Evolutionary conservation across 169 alveolate species (phyloP).

Genomic region (Perkinsus chesapeaki): DNA sequence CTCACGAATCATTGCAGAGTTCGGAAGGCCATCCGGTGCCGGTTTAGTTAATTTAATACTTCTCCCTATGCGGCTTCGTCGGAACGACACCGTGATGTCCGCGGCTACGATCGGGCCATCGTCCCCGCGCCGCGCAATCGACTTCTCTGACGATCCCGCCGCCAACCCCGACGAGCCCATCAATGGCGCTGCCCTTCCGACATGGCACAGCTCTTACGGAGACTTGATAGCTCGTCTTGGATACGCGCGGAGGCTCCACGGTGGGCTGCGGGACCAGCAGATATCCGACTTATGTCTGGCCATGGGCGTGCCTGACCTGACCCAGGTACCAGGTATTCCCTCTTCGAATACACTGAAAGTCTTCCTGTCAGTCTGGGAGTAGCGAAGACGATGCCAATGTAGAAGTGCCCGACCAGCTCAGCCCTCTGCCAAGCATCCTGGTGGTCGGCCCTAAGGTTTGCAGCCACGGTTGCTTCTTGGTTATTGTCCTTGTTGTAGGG

Average conservation of each 20-base stretch:
- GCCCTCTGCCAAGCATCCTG: background rate
- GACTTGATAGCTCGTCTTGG: background rate
- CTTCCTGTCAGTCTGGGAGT: background rate
- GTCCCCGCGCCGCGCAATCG: background rate
- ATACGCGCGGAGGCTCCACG: background rate
- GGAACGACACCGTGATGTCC: background rate
- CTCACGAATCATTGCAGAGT: too few species aligned
- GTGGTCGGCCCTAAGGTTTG: background rate
- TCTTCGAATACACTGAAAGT: too few species aligned
- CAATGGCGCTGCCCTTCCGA: background rate
- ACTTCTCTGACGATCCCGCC: background rate
- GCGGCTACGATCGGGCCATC: background rate
- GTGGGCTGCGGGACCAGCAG: background rate
- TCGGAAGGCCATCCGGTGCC: too few species aligned
- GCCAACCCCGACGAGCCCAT: background rate
- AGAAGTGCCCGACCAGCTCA: background rate
- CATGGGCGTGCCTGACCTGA: background rate
- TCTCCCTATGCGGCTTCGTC: background rate
- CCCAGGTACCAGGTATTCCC: too few species aligned
- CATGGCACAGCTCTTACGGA: background rate
- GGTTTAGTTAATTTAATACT: too few species aligned
- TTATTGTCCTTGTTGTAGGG: background rate
- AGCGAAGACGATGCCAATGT: background rate
- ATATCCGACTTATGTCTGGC: background rate
- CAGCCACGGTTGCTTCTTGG: background rate